Percentiles rank a stretch among this genome's conserved stretches.
phyloP scores from a whole-genome alignment of 352 stramenopile species.

The Phytophthora lateralis region DNA sequence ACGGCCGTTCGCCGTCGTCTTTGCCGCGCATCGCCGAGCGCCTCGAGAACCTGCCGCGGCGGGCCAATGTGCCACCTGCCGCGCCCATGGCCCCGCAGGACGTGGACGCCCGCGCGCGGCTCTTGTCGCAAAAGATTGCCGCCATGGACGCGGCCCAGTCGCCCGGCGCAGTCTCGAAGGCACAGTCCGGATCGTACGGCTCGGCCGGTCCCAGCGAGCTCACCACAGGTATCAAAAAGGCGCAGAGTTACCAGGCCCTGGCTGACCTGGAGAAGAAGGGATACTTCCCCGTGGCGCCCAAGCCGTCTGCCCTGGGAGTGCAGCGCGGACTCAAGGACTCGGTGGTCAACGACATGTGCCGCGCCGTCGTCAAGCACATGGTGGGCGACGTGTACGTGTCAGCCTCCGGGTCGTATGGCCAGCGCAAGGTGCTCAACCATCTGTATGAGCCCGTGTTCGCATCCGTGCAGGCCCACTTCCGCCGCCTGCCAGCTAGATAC shows the following conservation, averaged over 20 bases:
- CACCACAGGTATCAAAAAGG: slow-evolving; percentile 68
- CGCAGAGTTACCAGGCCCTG: slow-evolving; percentile 75
- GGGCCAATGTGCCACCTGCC: slow-evolving; percentile 46
- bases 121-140: slow-evolving; percentile 71
- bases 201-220: slow-evolving; percentile 28
- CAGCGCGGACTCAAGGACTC: slow-evolving; percentile 86
- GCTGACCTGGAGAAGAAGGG: slow-evolving; percentile 86
- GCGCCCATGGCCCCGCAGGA: slow-evolving; percentile 32
- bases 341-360: slow-evolving; percentile 90
- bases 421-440: slow-evolving; percentile 85
- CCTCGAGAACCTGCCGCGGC: slow-evolving; percentile 60
- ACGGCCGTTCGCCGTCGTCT: slow-evolving; percentile 51
- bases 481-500: slow-evolving; percentile 80
- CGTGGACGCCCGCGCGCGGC: slow-evolving; percentile 52
- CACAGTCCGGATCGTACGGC: slow-evolving; percentile 73
- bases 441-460: slow-evolving; percentile 87
- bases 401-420: slow-evolving; percentile 62
- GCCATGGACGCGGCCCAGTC: slow-evolving; percentile 30
- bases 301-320: slow-evolving; percentile 77
- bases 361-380: slow-evolving; percentile 89
- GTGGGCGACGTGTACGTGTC: slow-evolving; percentile 87
- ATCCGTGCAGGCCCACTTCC: slow-evolving; percentile 85
- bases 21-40: slow-evolving; percentile 77
- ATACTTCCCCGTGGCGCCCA: slow-evolving; percentile 80
- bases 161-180: slow-evolving; percentile 23